Percentiles rank a stretch among this genome's conserved stretches.
phyloP scores from a whole-genome alignment of 768 basidiomycete genomes.

The Kwoniella botswanensis region DNA sequence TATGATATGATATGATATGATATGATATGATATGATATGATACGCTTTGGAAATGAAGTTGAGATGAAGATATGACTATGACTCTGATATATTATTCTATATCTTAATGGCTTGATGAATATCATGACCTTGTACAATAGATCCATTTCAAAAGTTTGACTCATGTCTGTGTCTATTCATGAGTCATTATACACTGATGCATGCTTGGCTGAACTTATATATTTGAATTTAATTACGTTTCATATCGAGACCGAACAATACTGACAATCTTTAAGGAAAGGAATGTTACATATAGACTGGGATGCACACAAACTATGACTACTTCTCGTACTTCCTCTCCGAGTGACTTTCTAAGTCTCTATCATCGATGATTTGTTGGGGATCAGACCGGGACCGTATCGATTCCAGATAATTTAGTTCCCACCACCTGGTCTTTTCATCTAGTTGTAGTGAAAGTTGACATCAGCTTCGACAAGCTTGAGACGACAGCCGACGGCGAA shows the following conservation, averaged over 20 bases:
- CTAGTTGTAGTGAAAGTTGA: conserved; percentile 1
- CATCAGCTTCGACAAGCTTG: neutral
- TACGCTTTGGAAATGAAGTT: no score
- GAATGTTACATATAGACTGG: neutral
- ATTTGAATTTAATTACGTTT: neutral
- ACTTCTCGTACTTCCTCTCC: neutral
- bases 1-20: no score
- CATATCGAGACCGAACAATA: neutral
- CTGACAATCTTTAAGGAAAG: neutral
- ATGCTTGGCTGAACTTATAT: neutral
- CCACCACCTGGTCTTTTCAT: conserved; percentile 30
- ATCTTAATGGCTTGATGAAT: neutral
- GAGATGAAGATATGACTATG: no score
- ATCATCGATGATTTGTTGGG: no score
- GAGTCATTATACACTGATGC: neutral
- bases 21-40: neutral
- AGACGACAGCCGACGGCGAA: neutral
- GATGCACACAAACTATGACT: no score
- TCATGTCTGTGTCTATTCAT: no score
- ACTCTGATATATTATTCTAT: neutral
- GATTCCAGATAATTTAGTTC: conserved; percentile 1
- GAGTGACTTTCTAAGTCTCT: no score
- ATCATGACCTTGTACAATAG: neutral
- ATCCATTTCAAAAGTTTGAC: no score
- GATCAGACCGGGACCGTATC: no score